Evolutionary conservation across 768 basidiomycete species (phyloP), one percentile per base, ranked within the genome.

Genomic region (Scleroderma bovista): DNA sequence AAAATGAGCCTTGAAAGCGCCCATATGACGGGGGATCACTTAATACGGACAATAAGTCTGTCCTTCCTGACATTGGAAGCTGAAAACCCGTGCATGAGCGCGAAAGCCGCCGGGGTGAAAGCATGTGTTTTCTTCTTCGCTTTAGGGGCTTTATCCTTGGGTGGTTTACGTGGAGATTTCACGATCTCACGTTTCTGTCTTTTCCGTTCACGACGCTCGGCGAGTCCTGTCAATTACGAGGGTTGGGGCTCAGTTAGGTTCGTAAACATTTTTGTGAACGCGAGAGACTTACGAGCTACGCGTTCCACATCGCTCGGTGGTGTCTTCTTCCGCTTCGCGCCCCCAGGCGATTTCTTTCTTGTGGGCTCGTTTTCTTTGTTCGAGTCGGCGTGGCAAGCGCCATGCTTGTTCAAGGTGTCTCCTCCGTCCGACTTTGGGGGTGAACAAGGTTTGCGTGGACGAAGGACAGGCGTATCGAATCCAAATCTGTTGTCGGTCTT

Each of bases 141-240:
- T 6, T 36, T 36, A 36, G 53, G 49, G 17, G 46, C 43, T 44
- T 38, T 58, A 11, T 38, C 23, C 26, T 47, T 67, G 29, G 44
- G 51, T 31, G 46, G 61, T 41, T 51, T 50, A 38, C 44, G 22
- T 48, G 19, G 51, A 34, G 59, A 12, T 26, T 71, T 61, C 33
- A 82, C 71, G 33, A 85, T 80, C 2, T 72, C 75, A 19, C 76
- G 76, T 58, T 80, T 86, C 20, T 66, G 66, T 47, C 78, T 76
- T 62, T 83, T 83, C 40, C 80, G 74, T 52, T 86, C 79, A 13
- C 83, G 77, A 23, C 88, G 77, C 54, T 84, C 83, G 11, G 74
- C 69, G 12, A 86, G 66, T 48, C 86, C 87, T 90, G 41, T 13
- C 16, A 23, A 23, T n/a, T n/a, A n/a, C n/a, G n/a, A 13, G 19